A percentile compares a stretch with the other conserved stretches of the same genome.
phyloP scores from a whole-genome alignment of 371 early-diverging fungal genomes.

The Amoeboaphelidium protococcarum region DNA sequence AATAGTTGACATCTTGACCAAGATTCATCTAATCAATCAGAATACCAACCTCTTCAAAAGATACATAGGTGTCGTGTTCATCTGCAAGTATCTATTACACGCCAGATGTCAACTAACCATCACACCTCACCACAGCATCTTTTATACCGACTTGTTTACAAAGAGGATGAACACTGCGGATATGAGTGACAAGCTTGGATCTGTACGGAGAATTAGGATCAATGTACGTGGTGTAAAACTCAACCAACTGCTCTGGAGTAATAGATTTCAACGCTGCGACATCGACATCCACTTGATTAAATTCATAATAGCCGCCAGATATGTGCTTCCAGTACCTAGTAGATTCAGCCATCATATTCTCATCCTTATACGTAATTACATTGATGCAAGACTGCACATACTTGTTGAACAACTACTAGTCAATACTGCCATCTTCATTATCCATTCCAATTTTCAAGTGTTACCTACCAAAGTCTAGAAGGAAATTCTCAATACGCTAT shows the following conservation, averaged over 20 bases:
- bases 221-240: constrained; percentile 28
- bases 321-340: constrained; percentile 51
- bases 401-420: constrained; percentile 40
- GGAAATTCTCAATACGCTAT: neutral
- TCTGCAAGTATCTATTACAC: no score
- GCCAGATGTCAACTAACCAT: no score
- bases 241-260: constrained; percentile 17
- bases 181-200: constrained; percentile 36
- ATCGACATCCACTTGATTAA: constrained; percentile 35
- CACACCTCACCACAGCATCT: no score
- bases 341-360: constrained; percentile 51
- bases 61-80: no score
- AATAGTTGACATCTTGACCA: no score
- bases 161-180: constrained; percentile 9
- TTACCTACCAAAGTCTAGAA: neutral
- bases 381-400: constrained; percentile 39
- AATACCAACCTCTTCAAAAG: no score
- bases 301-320: constrained; percentile 48
- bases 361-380: constrained; percentile 50
- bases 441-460: constrained; percentile 22
- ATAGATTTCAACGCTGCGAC: constrained; percentile 24
- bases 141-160: neutral
- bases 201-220: constrained; percentile 20
- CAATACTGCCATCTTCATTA: no score
- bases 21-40: no score